Conservation (phyloP, 352 stramenopile species). For the Pythium oligandrum region DNA sequence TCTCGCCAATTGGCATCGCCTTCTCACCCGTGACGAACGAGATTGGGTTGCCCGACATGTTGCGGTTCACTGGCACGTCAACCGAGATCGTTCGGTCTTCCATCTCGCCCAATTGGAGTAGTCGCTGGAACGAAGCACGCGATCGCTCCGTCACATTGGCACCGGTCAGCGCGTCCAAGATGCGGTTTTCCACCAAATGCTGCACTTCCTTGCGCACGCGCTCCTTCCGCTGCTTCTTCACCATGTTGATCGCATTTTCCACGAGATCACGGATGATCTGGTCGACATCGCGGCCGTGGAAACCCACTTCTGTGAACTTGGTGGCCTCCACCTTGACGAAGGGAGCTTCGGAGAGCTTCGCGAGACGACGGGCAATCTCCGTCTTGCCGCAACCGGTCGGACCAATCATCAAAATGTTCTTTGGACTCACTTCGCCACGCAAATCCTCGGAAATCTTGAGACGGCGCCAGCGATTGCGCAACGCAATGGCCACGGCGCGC, state of each 20-base stretch:
- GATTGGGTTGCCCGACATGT: conserved; percentile 44
- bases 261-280: conserved; percentile 99
- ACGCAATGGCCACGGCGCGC: conserved; percentile 95
- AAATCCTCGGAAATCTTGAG: conserved; percentile 93
- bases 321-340: conserved; percentile 99
- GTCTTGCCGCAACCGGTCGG: conserved; percentile 98
- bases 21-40: conserved; percentile 73
- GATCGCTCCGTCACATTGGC: conserved; percentile 77
- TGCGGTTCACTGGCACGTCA: conserved; percentile 61
- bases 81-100: conserved; percentile 80
- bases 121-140: conserved; percentile 89
- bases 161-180: conserved; percentile 94
- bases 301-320: conserved; percentile 99
- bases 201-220: conserved; percentile 90
- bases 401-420: conserved; percentile 99
- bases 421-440: conserved; percentile 92
- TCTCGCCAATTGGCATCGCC: conserved; percentile 58
- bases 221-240: conserved; percentile 94
- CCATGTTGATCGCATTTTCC: conserved; percentile 95
- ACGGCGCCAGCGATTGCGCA: conserved; percentile 98
- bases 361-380: conserved; percentile 96
- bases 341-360: conserved; percentile 95
- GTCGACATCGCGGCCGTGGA: conserved; percentile 99
- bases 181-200: conserved; percentile 92
- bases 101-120: conserved; percentile 84